Evolutionary conservation across 371 early-diverging fungal genomes (phyloP).

Genomic region (Zychaea mexicana): DNA sequence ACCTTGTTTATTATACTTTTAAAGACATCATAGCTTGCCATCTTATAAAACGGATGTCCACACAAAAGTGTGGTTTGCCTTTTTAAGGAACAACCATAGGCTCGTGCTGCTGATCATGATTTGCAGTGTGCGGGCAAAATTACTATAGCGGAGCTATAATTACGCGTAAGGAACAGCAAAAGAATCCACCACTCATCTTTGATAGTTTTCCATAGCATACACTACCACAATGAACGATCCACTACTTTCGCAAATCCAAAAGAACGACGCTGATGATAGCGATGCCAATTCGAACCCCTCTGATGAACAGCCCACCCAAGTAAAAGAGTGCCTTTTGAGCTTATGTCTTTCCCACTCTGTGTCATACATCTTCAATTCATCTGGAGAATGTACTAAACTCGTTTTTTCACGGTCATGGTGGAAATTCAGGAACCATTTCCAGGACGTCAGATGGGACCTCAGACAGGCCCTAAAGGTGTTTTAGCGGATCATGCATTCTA

Average conservation of each 20-base stretch:
- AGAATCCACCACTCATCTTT: too few relatives aligned
- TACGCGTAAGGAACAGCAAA: too few relatives aligned
- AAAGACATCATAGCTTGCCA: too few relatives aligned
- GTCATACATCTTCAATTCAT: not conserved
- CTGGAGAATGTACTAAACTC: not conserved
- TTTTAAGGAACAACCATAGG: too few relatives aligned
- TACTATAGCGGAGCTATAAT: too few relatives aligned
- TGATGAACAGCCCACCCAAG: not conserved
- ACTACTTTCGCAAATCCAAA: conserved; percentile 34
- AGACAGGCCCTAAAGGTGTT: conserved; percentile 66
- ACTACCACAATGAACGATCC: conserved; percentile 37
- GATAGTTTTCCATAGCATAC: not conserved
- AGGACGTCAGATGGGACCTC: conserved; percentile 31
- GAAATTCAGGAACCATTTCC: not conserved
- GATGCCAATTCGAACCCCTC: conserved; percentile 5
- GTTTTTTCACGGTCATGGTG: too few relatives aligned
- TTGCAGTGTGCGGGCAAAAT: too few relatives aligned
- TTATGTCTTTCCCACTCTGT: not conserved
- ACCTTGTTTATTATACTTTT: too few relatives aligned
- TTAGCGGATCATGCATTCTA: conserved; percentile 53
- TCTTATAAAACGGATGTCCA: too few relatives aligned
- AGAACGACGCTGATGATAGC: conserved; percentile 23
- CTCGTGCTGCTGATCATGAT: too few relatives aligned
- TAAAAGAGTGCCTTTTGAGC: not conserved
- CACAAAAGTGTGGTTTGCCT: too few relatives aligned